Base-by-base conservation (phyloP, 257 asterid species). In the Primulina huaijiensis region DNA sequence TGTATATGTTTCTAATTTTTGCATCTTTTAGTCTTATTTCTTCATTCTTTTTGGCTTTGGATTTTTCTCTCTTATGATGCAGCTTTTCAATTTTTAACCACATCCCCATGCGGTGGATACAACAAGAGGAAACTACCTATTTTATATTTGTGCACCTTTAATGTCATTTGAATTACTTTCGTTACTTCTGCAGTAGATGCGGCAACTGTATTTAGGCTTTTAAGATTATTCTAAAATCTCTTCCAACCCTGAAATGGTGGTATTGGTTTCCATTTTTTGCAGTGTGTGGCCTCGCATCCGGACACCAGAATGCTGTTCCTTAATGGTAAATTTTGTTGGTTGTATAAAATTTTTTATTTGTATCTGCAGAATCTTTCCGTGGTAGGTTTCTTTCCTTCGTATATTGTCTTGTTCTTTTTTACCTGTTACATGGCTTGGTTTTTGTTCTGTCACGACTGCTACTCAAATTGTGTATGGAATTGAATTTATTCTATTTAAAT, bases 251-350 rank as follows among this genome's bases (percentile, higher is more conserved):
- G 17, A 61, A 63, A 75, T 80, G 38, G 76, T 69, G 43, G 52
- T 60, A 50, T 29, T 0, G 4, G 76, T 69, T 46, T 73, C 43
- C 65, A 23, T 75, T 59, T 76, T 64, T 78, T 82, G 83, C 95
- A 93, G 99, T 89, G 97, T 70, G 97, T 93, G 78, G 99, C 99
- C 67, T 90, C 96, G 62, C 99, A 93, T 82, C 87, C 90, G 0
- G 91, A 89, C 76, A 93, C 99, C 33, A 86, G 97, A 85, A 87
- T 83, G 92, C 74, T 81, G 68, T 93, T 93, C 85, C 92, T 93
- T 67, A 86, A 86, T 70, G 99, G 99, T 90, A 90, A 80, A 62
- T 77, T 81, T 21, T n/a, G 56, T 50, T 50, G 56, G 56, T 50
- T 4, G 56, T 0, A 14, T 50, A 16, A 50, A 16, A 4, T 3